Conservation (phyloP, 176 grass and related monocot genomes). For the Cenchrus purpureus region DNA sequence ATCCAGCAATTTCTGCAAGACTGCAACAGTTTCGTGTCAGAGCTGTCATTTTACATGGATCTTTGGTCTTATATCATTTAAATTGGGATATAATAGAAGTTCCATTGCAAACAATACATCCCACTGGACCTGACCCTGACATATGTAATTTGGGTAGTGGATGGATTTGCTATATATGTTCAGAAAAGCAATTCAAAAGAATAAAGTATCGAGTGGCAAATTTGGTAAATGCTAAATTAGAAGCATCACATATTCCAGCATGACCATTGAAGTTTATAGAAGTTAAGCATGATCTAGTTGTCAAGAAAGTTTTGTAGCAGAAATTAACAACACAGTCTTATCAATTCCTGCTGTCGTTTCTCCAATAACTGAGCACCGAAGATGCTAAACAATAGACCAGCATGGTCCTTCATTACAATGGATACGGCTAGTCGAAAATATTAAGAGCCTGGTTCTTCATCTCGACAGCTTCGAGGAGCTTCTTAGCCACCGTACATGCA, state of each 20-base stretch:
- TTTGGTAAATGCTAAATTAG: slow-evolving; percentile 20
- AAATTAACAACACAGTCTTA: not conserved
- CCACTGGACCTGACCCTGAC: not conserved
- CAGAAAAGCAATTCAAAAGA: not conserved
- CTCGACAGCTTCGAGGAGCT: slow-evolving; percentile 68
- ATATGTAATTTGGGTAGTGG: slow-evolving; percentile 16
- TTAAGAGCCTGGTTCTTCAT: slow-evolving; percentile 33
- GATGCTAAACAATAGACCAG: slow-evolving; percentile 37
- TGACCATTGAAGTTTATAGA: not conserved
- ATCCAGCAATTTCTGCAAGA: not conserved
- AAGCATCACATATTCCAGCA: slow-evolving; percentile 30
- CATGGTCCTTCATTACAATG: slow-evolving; percentile 17
- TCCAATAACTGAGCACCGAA: slow-evolving; percentile 27
- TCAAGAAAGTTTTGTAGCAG: slow-evolving; percentile 28
- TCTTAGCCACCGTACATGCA: slow-evolving; percentile 62
- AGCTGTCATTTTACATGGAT: not conserved
- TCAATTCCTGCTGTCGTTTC: not conserved
- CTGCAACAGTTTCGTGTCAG: not conserved
- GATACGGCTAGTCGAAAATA: slow-evolving; percentile 27
- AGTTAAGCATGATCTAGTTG: slow-evolving; percentile 16
- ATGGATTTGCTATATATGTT: slow-evolving; percentile 11
- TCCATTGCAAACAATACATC: not conserved
- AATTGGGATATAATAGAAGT: not conserved
- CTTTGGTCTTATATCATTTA: not conserved
- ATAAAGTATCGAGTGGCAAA: slow-evolving; percentile 1